Evolutionary conservation across 2,329 filamentous ascomycete genomes (phyloP).

Genomic region (Penicillium sp.): DNA sequence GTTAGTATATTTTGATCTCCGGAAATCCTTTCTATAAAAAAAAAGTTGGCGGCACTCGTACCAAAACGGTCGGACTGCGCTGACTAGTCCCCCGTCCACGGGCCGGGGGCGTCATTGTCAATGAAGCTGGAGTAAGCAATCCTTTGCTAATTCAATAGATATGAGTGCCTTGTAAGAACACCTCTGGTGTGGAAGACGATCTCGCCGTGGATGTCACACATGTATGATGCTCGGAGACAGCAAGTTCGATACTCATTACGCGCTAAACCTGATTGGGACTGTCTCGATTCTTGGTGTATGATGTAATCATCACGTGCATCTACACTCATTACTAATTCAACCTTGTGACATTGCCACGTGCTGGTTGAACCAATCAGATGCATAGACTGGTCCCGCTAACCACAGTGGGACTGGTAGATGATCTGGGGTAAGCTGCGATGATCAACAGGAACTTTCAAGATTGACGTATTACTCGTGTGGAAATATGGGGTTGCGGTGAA

Average conservation of each 20-base stretch:
- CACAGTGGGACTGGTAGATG: constrained; percentile 6
- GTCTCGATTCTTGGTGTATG: constrained; percentile 1
- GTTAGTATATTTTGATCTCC: constrained; percentile 12
- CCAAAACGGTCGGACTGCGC: constrained; percentile 48
- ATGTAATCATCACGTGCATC: constrained; percentile 2
- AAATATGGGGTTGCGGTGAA: background rate
- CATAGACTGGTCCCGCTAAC: background rate
- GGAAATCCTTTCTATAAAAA: background rate
- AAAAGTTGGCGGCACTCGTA: constrained; percentile 23
- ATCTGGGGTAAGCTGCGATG: constrained; percentile 24
- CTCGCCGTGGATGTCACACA: background rate
- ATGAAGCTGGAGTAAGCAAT: background rate
- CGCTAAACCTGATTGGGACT: constrained; percentile 6
- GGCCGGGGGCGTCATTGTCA: constrained; percentile 30
- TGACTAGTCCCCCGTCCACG: constrained; percentile 37
- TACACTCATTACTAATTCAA: background rate
- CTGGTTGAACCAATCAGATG: background rate
- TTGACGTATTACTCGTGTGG: background rate
- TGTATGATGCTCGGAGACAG: constrained; percentile 7
- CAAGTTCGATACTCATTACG: constrained; percentile 5
- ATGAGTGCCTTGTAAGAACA: background rate
- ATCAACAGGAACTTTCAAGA: constrained; percentile 7
- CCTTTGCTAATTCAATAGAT: background rate
- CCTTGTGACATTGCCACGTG: constrained; percentile 22
- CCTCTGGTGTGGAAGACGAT: background rate